Evolutionary conservation across 2,329 filamentous ascomycete species (phyloP), one percentile per base, ranked within the genome.

Genomic region (Diaporthe nobilis): DNA sequence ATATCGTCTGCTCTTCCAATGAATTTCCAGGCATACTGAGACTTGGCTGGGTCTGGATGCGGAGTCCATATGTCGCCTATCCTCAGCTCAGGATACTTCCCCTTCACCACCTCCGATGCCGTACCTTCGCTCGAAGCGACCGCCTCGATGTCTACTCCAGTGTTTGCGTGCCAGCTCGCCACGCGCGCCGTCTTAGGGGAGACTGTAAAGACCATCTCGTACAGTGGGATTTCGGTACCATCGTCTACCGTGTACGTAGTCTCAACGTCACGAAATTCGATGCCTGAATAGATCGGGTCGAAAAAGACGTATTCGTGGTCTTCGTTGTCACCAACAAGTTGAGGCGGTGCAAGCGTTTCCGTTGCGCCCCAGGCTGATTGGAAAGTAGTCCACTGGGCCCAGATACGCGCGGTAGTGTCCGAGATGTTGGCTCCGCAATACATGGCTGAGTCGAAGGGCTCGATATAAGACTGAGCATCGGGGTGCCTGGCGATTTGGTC

Each of bases 51-150:
- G 55, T 80, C 77, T 6, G 78, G 77, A 31, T 80, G 79, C 13
- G 75, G 77, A 13, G 74, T 77, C 79, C 79, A 80, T 17, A 80
- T 75, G 25, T 80, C 78, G 17, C 78, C 78, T 55, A 77, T 60
- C 37, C 37, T 71, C n/a, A 71, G 37, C 25, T 71, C 67, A 12
- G 67, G 67, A 22, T 47, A 31, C 0, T n/a, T 28, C 17, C 22
- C 37, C 3, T 61, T 58, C 55, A 10, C 53, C 31, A 75, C 70
- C 34, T 53, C 55, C 8, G 68, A 68, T 1, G 42, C 39, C 9
- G 17, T 10, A 4, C n/a, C 44, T 20, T 25, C 25, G n/a, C 53
- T 42, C 13, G 51, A 39, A n/a, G 37, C 13, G 6, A 58, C 4
- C 1, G 67, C 67, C 9, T n/a, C 51, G 20, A 71, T 47, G 37